Percentiles rank a stretch among this genome's conserved stretches.
phyloP scores from a whole-genome alignment of 1,139 yeast species.

The Magnusiomyces paraingens region DNA sequence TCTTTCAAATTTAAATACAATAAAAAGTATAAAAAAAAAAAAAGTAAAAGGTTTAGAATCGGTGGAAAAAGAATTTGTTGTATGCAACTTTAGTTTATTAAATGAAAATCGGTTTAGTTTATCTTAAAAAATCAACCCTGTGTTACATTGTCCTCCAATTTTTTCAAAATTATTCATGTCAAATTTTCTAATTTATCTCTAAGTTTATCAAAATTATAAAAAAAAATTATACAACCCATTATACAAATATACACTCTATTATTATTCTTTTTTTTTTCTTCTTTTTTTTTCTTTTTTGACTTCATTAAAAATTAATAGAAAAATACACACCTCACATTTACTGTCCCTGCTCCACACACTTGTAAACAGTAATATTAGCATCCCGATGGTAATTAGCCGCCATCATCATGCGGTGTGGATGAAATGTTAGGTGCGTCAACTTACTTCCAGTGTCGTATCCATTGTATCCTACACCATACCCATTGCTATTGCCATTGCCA shows the following conservation, averaged over 20 bases:
- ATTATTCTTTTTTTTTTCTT: neutral
- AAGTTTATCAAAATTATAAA: too few relatives aligned
- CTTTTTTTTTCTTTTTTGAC: neutral
- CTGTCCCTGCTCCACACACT: slow-evolving; percentile 31
- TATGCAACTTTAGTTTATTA: too few relatives aligned
- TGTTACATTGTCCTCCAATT: too few relatives aligned
- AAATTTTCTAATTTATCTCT: too few relatives aligned
- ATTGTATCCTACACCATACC: slow-evolving; percentile 33
- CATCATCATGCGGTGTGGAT: slow-evolving; percentile 91
- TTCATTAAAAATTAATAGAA: neutral
- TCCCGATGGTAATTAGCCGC: slow-evolving; percentile 84
- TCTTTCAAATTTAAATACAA: slow-evolving; percentile 45
- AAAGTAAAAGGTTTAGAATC: too few relatives aligned
- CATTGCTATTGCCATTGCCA: slow-evolving; percentile 23
- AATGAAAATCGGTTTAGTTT: too few relatives aligned
- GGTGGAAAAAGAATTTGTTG: too few relatives aligned
- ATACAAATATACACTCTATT: too few relatives aligned
- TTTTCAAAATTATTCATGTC: too few relatives aligned
- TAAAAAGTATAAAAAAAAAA: slow-evolving; percentile 43
- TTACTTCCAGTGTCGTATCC: slow-evolving; percentile 37
- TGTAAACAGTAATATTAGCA: slow-evolving; percentile 61
- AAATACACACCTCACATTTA: neutral
- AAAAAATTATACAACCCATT: too few relatives aligned
- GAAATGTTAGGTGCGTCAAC: slow-evolving; percentile 65
- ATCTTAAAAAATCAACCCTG: too few relatives aligned